Percentiles rank a stretch among this genome's conserved stretches.
These are phyloP conservation scores for Candida albicans DNA, from an alignment of 1,139 yeast genomes.

Conservation along the genomic window DNA sequence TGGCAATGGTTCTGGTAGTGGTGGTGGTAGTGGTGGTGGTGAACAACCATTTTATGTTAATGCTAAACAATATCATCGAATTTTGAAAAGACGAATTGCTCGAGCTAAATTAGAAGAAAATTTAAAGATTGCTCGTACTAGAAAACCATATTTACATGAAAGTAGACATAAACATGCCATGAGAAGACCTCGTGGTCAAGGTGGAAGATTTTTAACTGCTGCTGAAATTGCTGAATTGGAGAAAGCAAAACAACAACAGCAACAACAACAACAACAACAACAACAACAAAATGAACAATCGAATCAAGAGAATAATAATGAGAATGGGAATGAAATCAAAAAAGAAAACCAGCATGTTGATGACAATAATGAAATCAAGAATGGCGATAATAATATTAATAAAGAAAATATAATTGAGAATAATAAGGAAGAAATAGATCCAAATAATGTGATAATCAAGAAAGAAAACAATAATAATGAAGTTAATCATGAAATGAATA, in stretches of 20 bases:
- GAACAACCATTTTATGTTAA: conserved; percentile 97
- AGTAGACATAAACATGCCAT: conserved; percentile 98
- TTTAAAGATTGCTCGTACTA: conserved; percentile 81
- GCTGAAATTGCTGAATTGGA: conserved; percentile 93
- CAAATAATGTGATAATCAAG: background rate
- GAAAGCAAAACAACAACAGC: conserved; percentile 50
- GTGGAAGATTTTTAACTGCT: conserved; percentile 94
- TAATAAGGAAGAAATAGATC: background rate
- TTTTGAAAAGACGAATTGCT: conserved; percentile 87
- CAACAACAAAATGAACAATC: background rate
- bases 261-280: conserved; percentile 27
- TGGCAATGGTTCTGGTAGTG: background rate
- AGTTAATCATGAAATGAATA: background rate
- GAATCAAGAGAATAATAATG: conserved; percentile 1
- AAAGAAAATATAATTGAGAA: background rate
- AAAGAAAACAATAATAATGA: background rate
- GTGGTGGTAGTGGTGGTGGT: conserved; percentile 12
- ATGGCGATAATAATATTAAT: conserved; percentile 2
- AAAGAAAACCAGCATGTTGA: background rate
- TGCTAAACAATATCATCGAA: conserved; percentile 96
- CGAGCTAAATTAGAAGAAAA: conserved; percentile 91
- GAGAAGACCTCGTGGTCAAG: conserved; percentile 99
- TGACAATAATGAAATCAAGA: background rate
- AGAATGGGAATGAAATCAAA: background rate
- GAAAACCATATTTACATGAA: conserved; percentile 94